A percentile compares a stretch with the other conserved stretches of the same genome.
Evolutionary conservation across 306 rosid species (phyloP).

Genomic region (Ceratonia siliqua): DNA sequence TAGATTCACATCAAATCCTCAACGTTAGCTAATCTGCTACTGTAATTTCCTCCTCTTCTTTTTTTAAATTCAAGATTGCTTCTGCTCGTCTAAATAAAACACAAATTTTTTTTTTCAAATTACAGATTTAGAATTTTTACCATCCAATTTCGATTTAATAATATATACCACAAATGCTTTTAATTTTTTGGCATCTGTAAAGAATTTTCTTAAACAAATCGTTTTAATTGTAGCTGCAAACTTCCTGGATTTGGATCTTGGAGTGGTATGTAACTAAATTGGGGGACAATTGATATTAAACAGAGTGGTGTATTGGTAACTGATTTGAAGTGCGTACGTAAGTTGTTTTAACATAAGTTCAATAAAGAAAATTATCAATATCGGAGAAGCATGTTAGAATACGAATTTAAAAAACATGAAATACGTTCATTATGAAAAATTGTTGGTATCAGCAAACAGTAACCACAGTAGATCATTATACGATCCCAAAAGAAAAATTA

Average conservation of each 20-base stretch:
- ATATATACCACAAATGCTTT: not conserved
- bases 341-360: not conserved
- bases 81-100: not conserved
- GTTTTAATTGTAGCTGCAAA: not conserved
- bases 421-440: not conserved
- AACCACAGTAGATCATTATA: not conserved
- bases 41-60: not conserved
- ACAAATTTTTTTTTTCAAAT: not conserved
- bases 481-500: not conserved
- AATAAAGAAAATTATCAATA: not conserved
- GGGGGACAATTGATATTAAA: too few relatives aligned
- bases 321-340: not conserved
- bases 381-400: not conserved
- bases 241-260: not conserved
- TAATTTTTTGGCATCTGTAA: not conserved
- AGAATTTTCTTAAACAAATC: not conserved
- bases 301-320: not conserved
- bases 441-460: not conserved
- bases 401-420: not conserved
- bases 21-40: not conserved
- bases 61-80: not conserved
- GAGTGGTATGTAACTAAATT: not conserved
- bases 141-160: not conserved
- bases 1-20: slow-evolving; percentile 6
- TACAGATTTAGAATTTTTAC: not conserved